Evolutionary conservation across 805 yeast genomes (phyloP), one percentile per base, ranked within the genome.

Genomic region (Zygosaccharomyces lentus): DNA sequence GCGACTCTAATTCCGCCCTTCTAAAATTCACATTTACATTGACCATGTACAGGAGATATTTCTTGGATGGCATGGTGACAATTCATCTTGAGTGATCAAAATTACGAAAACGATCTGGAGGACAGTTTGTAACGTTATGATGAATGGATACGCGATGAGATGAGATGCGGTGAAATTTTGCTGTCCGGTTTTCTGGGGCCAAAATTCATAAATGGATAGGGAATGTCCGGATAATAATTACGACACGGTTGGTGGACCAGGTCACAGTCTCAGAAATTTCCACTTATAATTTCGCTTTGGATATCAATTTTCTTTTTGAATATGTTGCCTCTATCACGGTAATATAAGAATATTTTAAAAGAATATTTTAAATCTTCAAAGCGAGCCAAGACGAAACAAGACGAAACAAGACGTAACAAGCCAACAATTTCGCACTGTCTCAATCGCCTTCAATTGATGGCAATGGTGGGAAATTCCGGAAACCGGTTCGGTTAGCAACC

Each of bases 211-310:
- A 2, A 16, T 24, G 16, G 17, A 37, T 12, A 81, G 80, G 84
- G 77, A 84, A 48, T 77, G 83, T 50, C 96, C 87, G 69, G 96
- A 88, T 70, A 90, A 69, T 96, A 89, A 65, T 90, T 90, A 67
- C 9, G 15, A n/a, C 13, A n/a, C 19, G 8, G 23, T 25, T 25
- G 12, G 12, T 9, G 4, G 12, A 3, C 3, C 7, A 25, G 7
- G 3, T 10, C 29, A 9, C 29, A 25, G 29, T 25, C 3, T 9
- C 21, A 19, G 21, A 5, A 5, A 19, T 19, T 19, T 19, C 5
- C 3, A 3, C 21, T 5, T 19, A 19, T 5, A 5, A 19, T 19
- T 19, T 19, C 21, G 21, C 21, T 19, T 19, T 19, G 21, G 21
- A 19, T 5, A n/a, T 5, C 21, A 19, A 5, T 19, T 19, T 19